A percentile compares a stretch with the other conserved stretches of the same genome.
Evolutionary conservation across 2,329 filamentous ascomycete genomes (phyloP).

Genomic region (Fusarium verrucosum): DNA sequence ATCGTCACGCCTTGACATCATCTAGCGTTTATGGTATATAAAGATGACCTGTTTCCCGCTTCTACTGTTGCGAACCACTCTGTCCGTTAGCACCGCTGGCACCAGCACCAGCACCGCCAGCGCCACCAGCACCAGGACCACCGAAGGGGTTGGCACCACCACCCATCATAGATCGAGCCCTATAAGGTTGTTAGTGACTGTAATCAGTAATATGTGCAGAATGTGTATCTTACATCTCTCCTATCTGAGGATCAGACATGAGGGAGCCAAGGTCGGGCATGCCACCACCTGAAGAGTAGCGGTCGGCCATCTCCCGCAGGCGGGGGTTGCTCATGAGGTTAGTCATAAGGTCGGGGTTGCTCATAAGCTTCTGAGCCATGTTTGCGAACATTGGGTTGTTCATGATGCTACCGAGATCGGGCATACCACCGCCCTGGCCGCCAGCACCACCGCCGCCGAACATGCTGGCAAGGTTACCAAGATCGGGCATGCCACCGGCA

Average conservation of each 20-base stretch:
- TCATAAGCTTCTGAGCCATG: constrained; percentile 98
- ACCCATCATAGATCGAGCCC: constrained; percentile 60
- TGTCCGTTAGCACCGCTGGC: constrained; percentile 17
- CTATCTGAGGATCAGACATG: constrained; percentile 92
- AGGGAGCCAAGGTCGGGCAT: constrained; percentile 87
- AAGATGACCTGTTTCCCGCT: constrained; percentile 23
- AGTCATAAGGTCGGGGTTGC: constrained; percentile 90
- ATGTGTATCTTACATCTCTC: constrained; percentile 80
- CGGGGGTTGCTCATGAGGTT: constrained; percentile 95
- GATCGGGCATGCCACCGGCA: constrained; percentile 67
- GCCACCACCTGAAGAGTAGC: constrained; percentile 79
- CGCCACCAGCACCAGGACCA: constrained; percentile 43
- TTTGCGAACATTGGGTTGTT: constrained; percentile 97
- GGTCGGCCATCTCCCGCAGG: constrained; percentile 85
- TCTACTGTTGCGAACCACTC: constrained; percentile 43
- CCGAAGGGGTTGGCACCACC: constrained; percentile 43
- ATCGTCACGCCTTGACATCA: constrained; percentile 24
- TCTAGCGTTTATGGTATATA: constrained; percentile 38
- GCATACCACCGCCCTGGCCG: constrained; percentile 80
- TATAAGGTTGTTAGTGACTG: constrained; percentile 32
- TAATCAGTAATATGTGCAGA: not conserved
- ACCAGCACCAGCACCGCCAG: not conserved
- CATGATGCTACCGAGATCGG: constrained; percentile 88
- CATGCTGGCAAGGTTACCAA: constrained; percentile 77
- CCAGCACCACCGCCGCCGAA: constrained; percentile 68